Percentiles rank a stretch among this genome's conserved stretches.
These are phyloP conservation scores for Aristolochia fimbriata DNA, from an alignment of 164 flowering plant genomes.

Conservation along the genomic window DNA sequence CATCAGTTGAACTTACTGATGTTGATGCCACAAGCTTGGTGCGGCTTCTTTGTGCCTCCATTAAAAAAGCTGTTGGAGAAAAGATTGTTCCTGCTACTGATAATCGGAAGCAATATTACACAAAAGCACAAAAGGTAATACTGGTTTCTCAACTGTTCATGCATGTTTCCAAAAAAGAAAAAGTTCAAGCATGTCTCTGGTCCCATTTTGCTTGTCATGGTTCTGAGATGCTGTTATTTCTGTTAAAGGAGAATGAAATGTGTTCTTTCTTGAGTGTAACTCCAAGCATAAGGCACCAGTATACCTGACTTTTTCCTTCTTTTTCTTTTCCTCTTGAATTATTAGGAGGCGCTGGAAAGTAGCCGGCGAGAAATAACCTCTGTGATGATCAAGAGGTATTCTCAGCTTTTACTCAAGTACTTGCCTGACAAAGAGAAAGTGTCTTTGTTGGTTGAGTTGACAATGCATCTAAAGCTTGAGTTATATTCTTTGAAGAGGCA, in stretches of 20 bases:
- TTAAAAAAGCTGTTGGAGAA: conserved; percentile 87
- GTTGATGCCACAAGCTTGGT: conserved; percentile 86
- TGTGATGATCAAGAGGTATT: conserved; percentile 83
- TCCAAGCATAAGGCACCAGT: no score
- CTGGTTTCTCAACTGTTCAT: neutral
- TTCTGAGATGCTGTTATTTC: no score
- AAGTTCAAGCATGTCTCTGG: no score
- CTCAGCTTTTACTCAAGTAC: conserved; percentile 72
- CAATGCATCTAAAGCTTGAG: conserved; percentile 71
- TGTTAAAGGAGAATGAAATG: no score
- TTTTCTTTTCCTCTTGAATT: neutral
- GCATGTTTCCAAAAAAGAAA: no score
- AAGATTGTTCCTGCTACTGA: conserved; percentile 90
- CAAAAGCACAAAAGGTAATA: conserved; percentile 78
- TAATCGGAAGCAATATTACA: conserved; percentile 63
- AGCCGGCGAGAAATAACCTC: conserved; percentile 63
- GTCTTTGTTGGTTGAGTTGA: conserved; percentile 56
- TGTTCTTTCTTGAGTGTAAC: no score
- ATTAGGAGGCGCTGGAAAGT: conserved; percentile 68
- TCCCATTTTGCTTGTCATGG: no score
- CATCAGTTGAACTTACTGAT: conserved; percentile 74
- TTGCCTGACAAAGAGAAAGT: conserved; percentile 83
- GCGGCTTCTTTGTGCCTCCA: conserved; percentile 74
- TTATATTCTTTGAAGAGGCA: conserved; percentile 89
- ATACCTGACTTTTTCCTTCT: no score